These are phyloP conservation scores for Chlamydomonas applanata DNA, from an alignment of 139 green algal species.

Conservation along the genomic window DNA sequence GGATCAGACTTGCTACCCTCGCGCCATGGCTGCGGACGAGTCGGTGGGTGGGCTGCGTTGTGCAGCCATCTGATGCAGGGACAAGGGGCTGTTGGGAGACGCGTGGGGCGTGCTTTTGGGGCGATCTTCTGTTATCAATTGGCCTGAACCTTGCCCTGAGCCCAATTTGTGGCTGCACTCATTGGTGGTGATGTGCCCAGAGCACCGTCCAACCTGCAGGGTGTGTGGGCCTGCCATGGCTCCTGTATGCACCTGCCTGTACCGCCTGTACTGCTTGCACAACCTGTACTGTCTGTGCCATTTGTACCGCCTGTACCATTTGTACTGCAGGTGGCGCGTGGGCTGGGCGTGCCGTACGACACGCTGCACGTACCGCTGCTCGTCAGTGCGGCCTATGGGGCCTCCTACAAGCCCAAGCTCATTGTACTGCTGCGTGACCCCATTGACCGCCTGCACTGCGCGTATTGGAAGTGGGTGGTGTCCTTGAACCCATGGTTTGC, in stretches of 20 bases:
- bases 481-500: neutral
- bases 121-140: too few relatives aligned
- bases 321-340: neutral
- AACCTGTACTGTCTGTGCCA: too few relatives aligned
- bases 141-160: too few relatives aligned
- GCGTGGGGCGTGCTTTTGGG: too few relatives aligned
- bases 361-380: constrained; percentile 31
- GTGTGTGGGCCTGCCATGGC: too few relatives aligned
- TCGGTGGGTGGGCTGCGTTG: constrained; percentile 2
- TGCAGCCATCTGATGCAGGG: too few relatives aligned
- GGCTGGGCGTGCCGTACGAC: constrained; percentile 13
- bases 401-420: constrained; percentile 18
- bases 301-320: neutral
- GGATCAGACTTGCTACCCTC: constrained; percentile 21
- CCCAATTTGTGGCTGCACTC: too few relatives aligned
- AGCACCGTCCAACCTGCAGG: too few relatives aligned
- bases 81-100: too few relatives aligned
- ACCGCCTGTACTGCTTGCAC: too few relatives aligned
- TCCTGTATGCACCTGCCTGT: too few relatives aligned
- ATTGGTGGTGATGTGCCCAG: too few relatives aligned
- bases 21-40: constrained; percentile 19
- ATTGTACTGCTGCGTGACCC: constrained; percentile 39
- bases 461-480: constrained; percentile 25
- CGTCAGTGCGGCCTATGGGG: constrained; percentile 30
- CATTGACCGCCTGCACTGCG: constrained; percentile 26